phyloP scores from a whole-genome alignment of 148 eudicot species.

The Diospyros kaki region DNA sequence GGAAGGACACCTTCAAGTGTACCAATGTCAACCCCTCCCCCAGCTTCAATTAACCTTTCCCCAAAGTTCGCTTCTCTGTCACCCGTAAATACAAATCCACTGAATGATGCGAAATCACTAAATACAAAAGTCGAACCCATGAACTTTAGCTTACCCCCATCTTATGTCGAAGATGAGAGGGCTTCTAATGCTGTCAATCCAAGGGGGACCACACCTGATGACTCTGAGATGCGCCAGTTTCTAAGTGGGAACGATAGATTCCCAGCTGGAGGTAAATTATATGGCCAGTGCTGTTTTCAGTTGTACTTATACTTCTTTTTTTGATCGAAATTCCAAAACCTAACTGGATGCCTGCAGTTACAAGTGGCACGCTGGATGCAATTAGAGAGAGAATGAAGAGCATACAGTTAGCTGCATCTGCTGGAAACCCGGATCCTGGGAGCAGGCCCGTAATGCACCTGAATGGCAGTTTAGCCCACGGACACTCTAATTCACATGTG shows the following conservation, averaged over 20 bases:
- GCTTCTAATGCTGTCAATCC: conserved; percentile 22
- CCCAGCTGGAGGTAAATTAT: conserved; percentile 56
- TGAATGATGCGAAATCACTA: conserved; percentile 48
- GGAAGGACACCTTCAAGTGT: conserved; percentile 93
- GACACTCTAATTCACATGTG: conserved; percentile 27
- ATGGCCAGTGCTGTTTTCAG: background rate
- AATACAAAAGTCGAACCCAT: conserved; percentile 59
- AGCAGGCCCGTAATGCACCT: conserved; percentile 50
- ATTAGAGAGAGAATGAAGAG: conserved; percentile 95
- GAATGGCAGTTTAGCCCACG: conserved; percentile 47
- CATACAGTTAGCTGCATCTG: conserved; percentile 77
- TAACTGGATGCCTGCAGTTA: conserved; percentile 36
- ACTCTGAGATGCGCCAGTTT: conserved; percentile 26
- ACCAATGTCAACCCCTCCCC: conserved; percentile 94
- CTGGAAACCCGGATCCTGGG: conserved; percentile 56
- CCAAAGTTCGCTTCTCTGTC: conserved; percentile 70
- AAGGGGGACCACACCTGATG: conserved; percentile 39
- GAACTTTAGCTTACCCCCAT: conserved; percentile 72
- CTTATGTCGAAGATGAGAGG: conserved; percentile 60
- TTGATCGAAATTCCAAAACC: background rate
- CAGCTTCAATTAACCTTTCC: conserved; percentile 64
- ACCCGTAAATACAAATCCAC: conserved; percentile 68
- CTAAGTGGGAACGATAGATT: conserved; percentile 54
- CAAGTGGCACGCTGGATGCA: conserved; percentile 74
- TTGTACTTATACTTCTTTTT: background rate